Percentiles rank a stretch among this genome's conserved stretches.
phyloP scores from a whole-genome alignment of 192 early-diverging fungal species.

The Coemansia sp. region DNA sequence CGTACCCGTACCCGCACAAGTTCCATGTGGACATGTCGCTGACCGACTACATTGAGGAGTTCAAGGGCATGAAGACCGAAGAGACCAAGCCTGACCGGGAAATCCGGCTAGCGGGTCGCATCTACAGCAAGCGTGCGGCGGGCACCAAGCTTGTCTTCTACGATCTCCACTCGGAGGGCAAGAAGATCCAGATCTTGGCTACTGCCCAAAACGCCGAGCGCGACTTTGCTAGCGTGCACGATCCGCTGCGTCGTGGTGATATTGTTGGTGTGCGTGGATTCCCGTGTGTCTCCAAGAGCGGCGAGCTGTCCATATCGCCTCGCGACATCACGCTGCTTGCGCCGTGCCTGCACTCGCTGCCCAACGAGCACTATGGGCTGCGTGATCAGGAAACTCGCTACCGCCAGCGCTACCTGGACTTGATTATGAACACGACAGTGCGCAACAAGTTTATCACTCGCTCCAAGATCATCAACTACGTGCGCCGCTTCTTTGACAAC shows the following conservation, averaged over 20 bases:
- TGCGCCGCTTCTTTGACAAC: slow-evolving; percentile 92
- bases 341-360: slow-evolving; percentile 95
- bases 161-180: slow-evolving; percentile 89
- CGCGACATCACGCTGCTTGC: slow-evolving; percentile 82
- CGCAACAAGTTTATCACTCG: slow-evolving; percentile 93
- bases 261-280: slow-evolving; percentile 91
- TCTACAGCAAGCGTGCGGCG: slow-evolving; percentile 93
- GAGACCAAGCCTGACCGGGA: slow-evolving; percentile 65
- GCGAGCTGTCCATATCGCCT: slow-evolving; percentile 95
- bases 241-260: slow-evolving; percentile 87
- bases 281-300: slow-evolving; percentile 90
- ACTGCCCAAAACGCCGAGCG: slow-evolving; percentile 65
- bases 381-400: slow-evolving; percentile 97
- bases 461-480: slow-evolving; percentile 93
- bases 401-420: slow-evolving; percentile 95
- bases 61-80: slow-evolving; percentile 63
- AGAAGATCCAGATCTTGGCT: slow-evolving; percentile 95
- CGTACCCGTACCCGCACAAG: slow-evolving; percentile 98
- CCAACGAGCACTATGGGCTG: slow-evolving; percentile 93
- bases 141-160: slow-evolving; percentile 94
- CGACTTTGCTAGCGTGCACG: slow-evolving; percentile 79
- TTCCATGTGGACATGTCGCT: slow-evolving; percentile 88
- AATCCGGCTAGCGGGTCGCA: slow-evolving; percentile 84
- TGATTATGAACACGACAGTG: slow-evolving; percentile 98
- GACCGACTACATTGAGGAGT: slow-evolving; percentile 87